Conservation (phyloP, 2,329 filamentous ascomycete genomes). For the Emydomyces testavorans region DNA sequence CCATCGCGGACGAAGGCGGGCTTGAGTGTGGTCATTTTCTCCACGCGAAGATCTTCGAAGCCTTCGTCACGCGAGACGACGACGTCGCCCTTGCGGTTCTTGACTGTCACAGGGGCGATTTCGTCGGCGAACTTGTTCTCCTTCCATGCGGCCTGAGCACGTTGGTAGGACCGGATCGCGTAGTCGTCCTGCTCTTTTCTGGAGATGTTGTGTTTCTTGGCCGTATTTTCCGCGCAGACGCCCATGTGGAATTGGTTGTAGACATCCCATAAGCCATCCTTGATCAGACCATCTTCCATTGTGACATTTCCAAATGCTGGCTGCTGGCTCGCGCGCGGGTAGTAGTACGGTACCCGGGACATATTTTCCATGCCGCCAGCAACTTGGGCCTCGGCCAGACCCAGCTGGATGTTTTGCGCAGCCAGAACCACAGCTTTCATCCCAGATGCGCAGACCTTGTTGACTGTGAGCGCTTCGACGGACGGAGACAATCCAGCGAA, state of each 20-base stretch:
- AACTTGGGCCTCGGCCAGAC: slow-evolving; percentile 74
- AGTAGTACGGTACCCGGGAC: slow-evolving; percentile 84
- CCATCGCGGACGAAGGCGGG: slow-evolving; percentile 82
- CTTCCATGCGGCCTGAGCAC: slow-evolving; percentile 83
- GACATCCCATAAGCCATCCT: slow-evolving; percentile 90
- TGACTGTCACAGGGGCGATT: slow-evolving; percentile 76
- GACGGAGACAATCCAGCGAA: slow-evolving; percentile 73
- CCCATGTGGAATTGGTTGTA: slow-evolving; percentile 98
- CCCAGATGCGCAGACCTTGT: slow-evolving; percentile 95
- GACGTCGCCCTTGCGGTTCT: slow-evolving; percentile 69
- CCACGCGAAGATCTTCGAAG: slow-evolving; percentile 72
- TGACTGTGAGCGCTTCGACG: slow-evolving; percentile 83
- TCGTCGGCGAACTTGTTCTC: slow-evolving; percentile 74
- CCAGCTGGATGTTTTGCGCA: slow-evolving; percentile 88
- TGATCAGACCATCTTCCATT: slow-evolving; percentile 83
- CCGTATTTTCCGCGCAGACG: slow-evolving; percentile 88
- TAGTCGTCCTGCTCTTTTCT: slow-evolving; percentile 84
- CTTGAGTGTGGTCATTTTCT: slow-evolving; percentile 77
- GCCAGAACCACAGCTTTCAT: slow-evolving; percentile 85
- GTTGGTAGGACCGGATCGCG: slow-evolving; percentile 77
- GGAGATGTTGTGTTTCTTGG: slow-evolving; percentile 70
- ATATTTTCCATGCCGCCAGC: slow-evolving; percentile 98
- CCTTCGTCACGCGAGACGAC: slow-evolving; percentile 77
- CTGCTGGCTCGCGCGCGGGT: slow-evolving; percentile 67
- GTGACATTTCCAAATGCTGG: slow-evolving; percentile 79